Base-by-base conservation (phyloP, 2,329 filamentous ascomycete species). In the Fonsecaea erecta region DNA sequence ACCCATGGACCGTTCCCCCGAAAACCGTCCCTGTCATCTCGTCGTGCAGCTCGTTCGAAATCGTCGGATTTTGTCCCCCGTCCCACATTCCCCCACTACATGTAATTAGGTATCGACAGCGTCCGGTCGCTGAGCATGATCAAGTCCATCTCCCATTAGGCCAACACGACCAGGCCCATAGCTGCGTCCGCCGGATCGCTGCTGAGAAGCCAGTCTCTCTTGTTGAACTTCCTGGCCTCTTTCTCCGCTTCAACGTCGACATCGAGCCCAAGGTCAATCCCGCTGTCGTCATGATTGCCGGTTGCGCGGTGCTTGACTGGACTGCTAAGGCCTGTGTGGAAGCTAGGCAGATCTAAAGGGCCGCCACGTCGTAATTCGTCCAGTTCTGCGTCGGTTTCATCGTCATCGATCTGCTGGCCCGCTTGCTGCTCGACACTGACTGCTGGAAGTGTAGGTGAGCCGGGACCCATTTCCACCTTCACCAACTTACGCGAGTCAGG, bases 221-320 rank as follows among this genome's bases (percentile, higher is more conserved):
- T 71, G 61, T 71, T 70, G 62, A 70, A 71, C 37, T 68, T 68
- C 51, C 65, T 68, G 34, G 69, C 70, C 46, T 72, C 70, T 54
- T 70, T 72, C 46, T 71, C 69, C 3, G 66, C 68, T 51, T 70
- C 69, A 3, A 67, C 95, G 54, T 71, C 70, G 14, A 72, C 56
- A 46, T 68, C 69, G 30, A 72, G 63, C 4, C 70, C 70, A 16
- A 69, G 64, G 32, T 67, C 67, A 56, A 72, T 72, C 12, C 71
- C 71, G 54, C 68, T 70, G 52, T 72, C 71, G 48, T 72, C 71
- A 21, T 64, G 60, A 8, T 56, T 21, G 12, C 66, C 60, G 21
- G 40, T 34, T 12, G 51, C 60, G 35, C 52, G 52, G 52, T 59
- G 62, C 62, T 71, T 71, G 46, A 71, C 40, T 6, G 70, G 68